Evolutionary conservation across 768 basidiomycete species (phyloP), one percentile per base, ranked within the genome.

Genomic region (Termitomyces bulborhizus): DNA sequence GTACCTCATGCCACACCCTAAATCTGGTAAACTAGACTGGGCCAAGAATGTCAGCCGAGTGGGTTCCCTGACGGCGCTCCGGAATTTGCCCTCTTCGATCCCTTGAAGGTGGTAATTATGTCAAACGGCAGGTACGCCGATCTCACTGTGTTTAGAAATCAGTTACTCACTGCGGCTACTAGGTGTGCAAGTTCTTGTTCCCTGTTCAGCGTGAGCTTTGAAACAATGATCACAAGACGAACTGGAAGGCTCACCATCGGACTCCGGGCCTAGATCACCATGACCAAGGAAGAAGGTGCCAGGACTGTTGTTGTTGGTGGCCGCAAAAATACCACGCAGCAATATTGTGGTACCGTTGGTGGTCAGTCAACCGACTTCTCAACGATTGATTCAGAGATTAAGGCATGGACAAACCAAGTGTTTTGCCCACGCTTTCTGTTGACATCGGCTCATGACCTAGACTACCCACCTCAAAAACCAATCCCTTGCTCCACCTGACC

Each of bases 321-420:
- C 36, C 75, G 75, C 60, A 62, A 71, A 11, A 72, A 67, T 47
- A 66, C 75, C 8, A 66, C 64, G 39, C 83, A 84, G 60, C 74
- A 83, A 61, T 84, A 83, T 62, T 82, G 80, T 58, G 83, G 83
- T 18, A 79, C 75, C 37, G 82, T 84, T 31, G 83, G 82, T n/a
- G 83, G 83, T 0, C 80, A 85, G 66, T 82, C 80, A 4, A 77
- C 78, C 1, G 76, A 78, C 59, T 84, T 79, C 63, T 73, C 77
- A 1, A 75, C 71, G n/a, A 79, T 84, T 11, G 81, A 84, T 62
- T 81, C 80, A 12, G 77, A 83, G 64, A 71, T 83, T 57, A 84
- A 82, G 74, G 76, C 72, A 53, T 48, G 65, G 16, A 36, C 32
- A 45, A 51, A 46, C 24, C 34, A 42, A 7, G 16, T 6, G 21